Conservation (phyloP, 2,329 filamentous ascomycete species). For the Pezicula neosporulosa region DNA sequence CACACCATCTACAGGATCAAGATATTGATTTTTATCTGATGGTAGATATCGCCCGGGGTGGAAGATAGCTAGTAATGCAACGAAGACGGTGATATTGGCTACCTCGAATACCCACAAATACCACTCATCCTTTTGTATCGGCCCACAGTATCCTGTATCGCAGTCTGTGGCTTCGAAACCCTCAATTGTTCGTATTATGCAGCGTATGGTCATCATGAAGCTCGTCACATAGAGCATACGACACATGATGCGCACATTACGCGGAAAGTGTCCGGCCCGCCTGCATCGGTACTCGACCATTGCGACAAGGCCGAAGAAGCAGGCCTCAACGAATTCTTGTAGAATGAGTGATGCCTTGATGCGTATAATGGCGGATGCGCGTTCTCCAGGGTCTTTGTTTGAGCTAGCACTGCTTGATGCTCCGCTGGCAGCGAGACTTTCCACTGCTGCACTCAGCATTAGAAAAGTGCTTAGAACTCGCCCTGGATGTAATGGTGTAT, state of each 20-base stretch:
- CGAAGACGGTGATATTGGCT: conserved; percentile 31
- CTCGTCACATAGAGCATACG: conserved; percentile 33
- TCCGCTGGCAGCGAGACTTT: conserved; percentile 29
- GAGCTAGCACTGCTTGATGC: conserved; percentile 23
- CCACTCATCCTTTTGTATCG: conserved; percentile 31
- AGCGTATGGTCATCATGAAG: conserved; percentile 29
- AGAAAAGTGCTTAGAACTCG: conserved; percentile 33
- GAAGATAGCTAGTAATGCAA: conserved; percentile 31
- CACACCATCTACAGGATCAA: conserved; percentile 22
- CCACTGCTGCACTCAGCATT: conserved; percentile 31
- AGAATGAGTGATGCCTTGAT: conserved; percentile 26
- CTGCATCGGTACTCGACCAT: conserved; percentile 24
- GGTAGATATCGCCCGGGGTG: conserved; percentile 32
- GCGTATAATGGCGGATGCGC: conserved; percentile 23
- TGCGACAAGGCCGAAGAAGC: conserved; percentile 14
- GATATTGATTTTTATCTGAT: conserved; percentile 22
- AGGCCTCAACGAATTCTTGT: conserved; percentile 28
- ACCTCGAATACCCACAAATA: conserved; percentile 33
- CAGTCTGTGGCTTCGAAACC: conserved; percentile 23
- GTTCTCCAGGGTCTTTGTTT: conserved; percentile 10
- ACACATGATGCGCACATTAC: conserved; percentile 28
- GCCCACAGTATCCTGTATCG: conserved; percentile 17
- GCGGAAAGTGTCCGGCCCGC: conserved; percentile 20
- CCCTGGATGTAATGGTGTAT: conserved; percentile 32
- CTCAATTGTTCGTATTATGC: conserved; percentile 33